Conservation (phyloP, 23 red algal genomes). For the Pyropia haitanensis region DNA sequence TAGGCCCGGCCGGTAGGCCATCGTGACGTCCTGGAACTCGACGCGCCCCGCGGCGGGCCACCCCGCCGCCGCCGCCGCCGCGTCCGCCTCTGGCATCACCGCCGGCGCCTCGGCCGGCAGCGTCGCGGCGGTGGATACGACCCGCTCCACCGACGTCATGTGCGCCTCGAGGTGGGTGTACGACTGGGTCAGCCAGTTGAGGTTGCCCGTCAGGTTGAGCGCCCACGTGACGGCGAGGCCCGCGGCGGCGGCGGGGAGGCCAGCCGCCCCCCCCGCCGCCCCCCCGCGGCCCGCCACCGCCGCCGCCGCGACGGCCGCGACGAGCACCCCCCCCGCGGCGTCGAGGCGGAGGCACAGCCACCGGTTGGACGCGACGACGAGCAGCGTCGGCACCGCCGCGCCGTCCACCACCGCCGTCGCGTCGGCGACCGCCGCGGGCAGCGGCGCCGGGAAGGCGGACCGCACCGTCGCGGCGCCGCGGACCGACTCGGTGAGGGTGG, state of each 20-base stretch:
- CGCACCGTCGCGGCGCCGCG: slow-evolving; percentile 17
- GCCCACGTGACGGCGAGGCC: slow-evolving; percentile 39
- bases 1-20: slow-evolving; percentile 34
- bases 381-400: slow-evolving; percentile 16
- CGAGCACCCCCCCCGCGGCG: slow-evolving; percentile 3
- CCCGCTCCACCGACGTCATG: slow-evolving; percentile 47
- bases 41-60: slow-evolving; percentile 27
- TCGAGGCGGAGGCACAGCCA: slow-evolving; percentile 36
- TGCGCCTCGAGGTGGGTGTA: slow-evolving; percentile 23
- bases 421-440: too few species aligned
- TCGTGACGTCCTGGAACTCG: slow-evolving; percentile 23
- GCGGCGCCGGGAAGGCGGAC: not conserved
- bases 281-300: not conserved
- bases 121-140: not conserved
- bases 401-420: slow-evolving; percentile 3
- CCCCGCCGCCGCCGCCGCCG: not conserved
- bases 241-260: not conserved
- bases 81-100: not conserved
- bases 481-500: slow-evolving; percentile 27
- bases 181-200: slow-evolving; percentile 21
- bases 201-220: slow-evolving; percentile 11
- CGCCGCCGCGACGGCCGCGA: slow-evolving; percentile 5
- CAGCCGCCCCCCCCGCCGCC: too few species aligned
- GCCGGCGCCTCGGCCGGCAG: not conserved
- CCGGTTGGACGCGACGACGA: slow-evolving; percentile 32